Conservation (phyloP, 805 yeast species). For the Maudiozyma turicensis region DNA sequence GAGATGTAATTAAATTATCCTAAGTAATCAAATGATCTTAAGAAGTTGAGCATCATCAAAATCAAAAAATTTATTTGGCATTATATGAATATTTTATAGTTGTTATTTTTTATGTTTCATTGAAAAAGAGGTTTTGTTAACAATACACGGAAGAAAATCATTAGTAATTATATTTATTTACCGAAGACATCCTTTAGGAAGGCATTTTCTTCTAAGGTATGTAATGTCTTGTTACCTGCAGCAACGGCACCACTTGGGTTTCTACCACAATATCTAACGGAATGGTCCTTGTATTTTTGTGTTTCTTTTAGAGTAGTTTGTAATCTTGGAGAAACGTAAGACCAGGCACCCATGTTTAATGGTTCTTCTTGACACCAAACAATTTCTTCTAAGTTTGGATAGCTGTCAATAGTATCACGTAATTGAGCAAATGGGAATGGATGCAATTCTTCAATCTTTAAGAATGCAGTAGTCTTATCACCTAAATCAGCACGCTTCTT, state of each 20-base stretch:
- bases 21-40: too few species aligned
- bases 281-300: constrained; percentile 46
- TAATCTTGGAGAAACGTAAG: constrained; percentile 75
- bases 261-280: constrained; percentile 88
- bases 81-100: not conserved
- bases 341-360: constrained; percentile 89
- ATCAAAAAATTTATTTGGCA: not conserved
- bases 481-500: constrained; percentile 75
- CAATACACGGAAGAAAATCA: not conserved
- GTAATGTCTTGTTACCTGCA: constrained; percentile 89
- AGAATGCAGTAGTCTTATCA: constrained; percentile 76
- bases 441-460: constrained; percentile 88
- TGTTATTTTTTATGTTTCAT: not conserved
- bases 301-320: constrained; percentile 69
- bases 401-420: constrained; percentile 69
- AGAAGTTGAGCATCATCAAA: not conserved
- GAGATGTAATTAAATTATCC: not conserved
- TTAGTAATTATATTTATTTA: not conserved
- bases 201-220: constrained; percentile 76
- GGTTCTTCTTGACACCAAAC: constrained; percentile 99
- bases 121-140: not conserved
- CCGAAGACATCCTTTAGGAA: constrained; percentile 71
- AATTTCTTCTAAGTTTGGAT: constrained; percentile 76
- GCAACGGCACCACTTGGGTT: constrained; percentile 98
- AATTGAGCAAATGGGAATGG: constrained; percentile 98